Evolutionary conservation across 78 protist genomes (phyloP), one percentile per base, ranked within the genome.

Genomic region (Dictyostelium brefeldianum): DNA sequence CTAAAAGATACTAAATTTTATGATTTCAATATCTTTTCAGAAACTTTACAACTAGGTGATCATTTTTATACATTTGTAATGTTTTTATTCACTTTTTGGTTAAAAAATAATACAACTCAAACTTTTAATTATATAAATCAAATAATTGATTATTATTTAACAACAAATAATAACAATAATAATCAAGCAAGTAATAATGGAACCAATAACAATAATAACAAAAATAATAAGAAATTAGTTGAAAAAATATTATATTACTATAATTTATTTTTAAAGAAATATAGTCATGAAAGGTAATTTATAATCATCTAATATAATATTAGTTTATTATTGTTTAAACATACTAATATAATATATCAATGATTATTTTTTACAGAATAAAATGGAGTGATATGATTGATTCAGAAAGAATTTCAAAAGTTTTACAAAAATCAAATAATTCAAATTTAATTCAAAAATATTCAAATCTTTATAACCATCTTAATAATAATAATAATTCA

Each of bases 261-360:
- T 67, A 67, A 67, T 67, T 29, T 67, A 67, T 67, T 67, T 67
- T 67, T 67, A 31, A 67, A 67, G 75, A 67, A 67, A 67, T 67
- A 31, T 67, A 41, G 47, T 5, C 47, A 67, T 29, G 75, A 67
- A 67, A 67, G 47, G 75, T 67, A 67, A 67, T 18, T 10, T 9
- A 67, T 27, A 67, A 62, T 59, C 8, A 18, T 29, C 5, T 31
- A 31, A 31, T 7, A 31, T 0, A 3, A 12, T 67, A 12, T 17
- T 67, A 31, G 29, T 17, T 67, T 17, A 12, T 67, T 31, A 27
- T 31, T 25, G 22, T 25, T 59, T n/a, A n/a, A n/a, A n/a, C n/a
- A 36, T 36, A 36, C 43, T 36, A 2, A 36, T 36, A 36, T 36
- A 1, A 3, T 1, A 36, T 36, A 1, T 2, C 43, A 36, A 36